Percentiles rank a stretch among this genome's conserved stretches.
phyloP scores from a whole-genome alignment of 495 filamentous ascomycete species.

The Annulohypoxylon bovei region DNA sequence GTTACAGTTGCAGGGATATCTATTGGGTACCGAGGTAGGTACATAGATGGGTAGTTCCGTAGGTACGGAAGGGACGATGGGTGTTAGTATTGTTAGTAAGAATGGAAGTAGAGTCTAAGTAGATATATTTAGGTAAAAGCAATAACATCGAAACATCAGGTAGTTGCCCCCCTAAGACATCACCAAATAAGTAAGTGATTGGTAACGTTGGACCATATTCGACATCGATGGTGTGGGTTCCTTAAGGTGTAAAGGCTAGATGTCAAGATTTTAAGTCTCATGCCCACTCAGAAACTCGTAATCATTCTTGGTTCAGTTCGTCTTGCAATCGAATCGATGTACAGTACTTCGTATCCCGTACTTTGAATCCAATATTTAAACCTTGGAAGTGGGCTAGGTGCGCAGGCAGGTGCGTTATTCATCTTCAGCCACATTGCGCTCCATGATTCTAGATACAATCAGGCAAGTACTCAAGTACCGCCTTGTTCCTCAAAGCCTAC shows the following conservation, averaged over 20 bases:
- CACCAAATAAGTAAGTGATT: constrained; percentile 27
- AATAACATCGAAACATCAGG: constrained; percentile 38
- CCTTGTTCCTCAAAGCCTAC: neutral
- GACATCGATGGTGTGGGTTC: constrained; percentile 28
- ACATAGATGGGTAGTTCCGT: constrained; percentile 17
- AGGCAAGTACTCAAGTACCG: neutral
- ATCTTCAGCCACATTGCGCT: constrained; percentile 20
- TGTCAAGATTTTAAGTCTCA: constrained; percentile 10
- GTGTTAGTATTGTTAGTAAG: neutral
- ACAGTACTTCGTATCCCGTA: neutral
- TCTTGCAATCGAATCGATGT: neutral
- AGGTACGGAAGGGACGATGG: constrained; percentile 23
- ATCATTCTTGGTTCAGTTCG: neutral
- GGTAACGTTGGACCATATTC: constrained; percentile 39
- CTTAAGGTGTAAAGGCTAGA: neutral
- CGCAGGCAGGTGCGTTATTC: no score
- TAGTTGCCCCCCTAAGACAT: constrained; percentile 17
- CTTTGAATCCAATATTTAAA: neutral
- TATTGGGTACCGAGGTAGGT: constrained; percentile 32
- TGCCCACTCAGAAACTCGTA: constrained; percentile 28
- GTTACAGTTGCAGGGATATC: constrained; percentile 46
- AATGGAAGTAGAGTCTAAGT: neutral
- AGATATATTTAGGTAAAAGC: constrained; percentile 24
- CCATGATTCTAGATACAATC: constrained; percentile 17
- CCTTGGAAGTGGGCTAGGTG: no score